These are phyloP conservation scores for Saccharomycopsis schoenii DNA, from an alignment of 805 yeast genomes.

Conservation along the genomic window DNA sequence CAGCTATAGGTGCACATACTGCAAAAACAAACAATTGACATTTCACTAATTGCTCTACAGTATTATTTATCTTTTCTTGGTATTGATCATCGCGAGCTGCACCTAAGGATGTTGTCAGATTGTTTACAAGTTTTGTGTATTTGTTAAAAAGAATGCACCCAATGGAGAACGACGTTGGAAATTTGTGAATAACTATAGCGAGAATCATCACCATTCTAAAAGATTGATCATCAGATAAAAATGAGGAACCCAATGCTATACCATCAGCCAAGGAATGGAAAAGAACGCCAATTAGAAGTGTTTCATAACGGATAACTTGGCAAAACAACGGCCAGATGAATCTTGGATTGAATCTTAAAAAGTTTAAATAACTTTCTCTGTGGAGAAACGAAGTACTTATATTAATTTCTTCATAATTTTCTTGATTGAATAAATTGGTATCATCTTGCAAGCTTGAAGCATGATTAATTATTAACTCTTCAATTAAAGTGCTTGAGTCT, in stretches of 20 bases:
- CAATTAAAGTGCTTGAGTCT: neutral
- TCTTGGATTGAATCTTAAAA: neutral
- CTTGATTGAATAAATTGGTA: neutral
- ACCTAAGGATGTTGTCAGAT: neutral
- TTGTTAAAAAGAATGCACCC: constrained; percentile 37
- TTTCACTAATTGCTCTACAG: constrained; percentile 27
- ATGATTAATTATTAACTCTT: neutral
- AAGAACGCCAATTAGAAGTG: constrained; percentile 52
- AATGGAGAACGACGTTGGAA: constrained; percentile 67
- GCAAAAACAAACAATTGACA: constrained; percentile 47
- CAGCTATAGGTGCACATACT: constrained; percentile 50
- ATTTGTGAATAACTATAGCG: constrained; percentile 59
- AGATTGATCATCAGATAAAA: constrained; percentile 29
- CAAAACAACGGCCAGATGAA: constrained; percentile 9
- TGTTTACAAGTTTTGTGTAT: neutral
- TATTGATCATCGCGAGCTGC: neutral
- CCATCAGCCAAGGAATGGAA: constrained; percentile 70
- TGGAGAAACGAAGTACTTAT: neutral
- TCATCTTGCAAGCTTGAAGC: constrained; percentile 1
- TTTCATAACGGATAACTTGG: constrained; percentile 28
- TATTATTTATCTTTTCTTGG: constrained; percentile 22
- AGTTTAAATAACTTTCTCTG: neutral
- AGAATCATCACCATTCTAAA: constrained; percentile 40
- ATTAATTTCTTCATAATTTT: neutral
- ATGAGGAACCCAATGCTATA: constrained; percentile 56